Base-by-base conservation (phyloP, 306 rosid species). In the Acacia acuminata region DNA sequence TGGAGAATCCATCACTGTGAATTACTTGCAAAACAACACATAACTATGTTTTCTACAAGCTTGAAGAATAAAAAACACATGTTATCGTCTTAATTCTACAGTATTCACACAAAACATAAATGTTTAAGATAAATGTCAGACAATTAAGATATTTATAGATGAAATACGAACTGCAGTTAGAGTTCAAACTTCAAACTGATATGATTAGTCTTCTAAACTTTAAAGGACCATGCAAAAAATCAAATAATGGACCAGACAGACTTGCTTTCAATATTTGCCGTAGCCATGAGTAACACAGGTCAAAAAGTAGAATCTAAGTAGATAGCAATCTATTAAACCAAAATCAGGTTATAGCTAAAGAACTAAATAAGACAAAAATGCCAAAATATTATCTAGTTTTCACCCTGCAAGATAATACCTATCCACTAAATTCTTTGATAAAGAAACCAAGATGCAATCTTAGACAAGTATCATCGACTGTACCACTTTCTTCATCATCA, bases 401-500 rank as follows among this genome's bases (percentile, higher is more conserved):
- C 8, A 22, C n/a, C 79, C 45, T 25, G 30, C 56, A 60, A 16
- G 4, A 43, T 5, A 40, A 76, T 32, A 55, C 69, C 56, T 15
- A 76, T 40, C 27, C 17, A 10, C 10, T 61, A 30, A 25, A 25
- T 66, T 34, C 51, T 30, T 50, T 50, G 75, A 30, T 30, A 32
- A 30, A 55, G 40, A 55, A 27, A 79, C 34, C n/a, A 19, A 4
- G 71, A 71, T 19, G 14, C 34, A 32, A 83, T 65, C 67, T 19
- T 50, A 80, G 70, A 70, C 27, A 32, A 36, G 22, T 36, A 79
- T 30, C 20, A 73, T 72, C 81, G 81, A 73, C 73, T 64, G 72
- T 87, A 93, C 97, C 96, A 73, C 97, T 89, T 55, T 91, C 96
- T 87, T 93, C 97, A 34, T 93, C 92, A 24, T 93, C 94, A 76